phyloP scores from a whole-genome alignment of 306 rosid species.

The Oxytropis ochrocephala region DNA sequence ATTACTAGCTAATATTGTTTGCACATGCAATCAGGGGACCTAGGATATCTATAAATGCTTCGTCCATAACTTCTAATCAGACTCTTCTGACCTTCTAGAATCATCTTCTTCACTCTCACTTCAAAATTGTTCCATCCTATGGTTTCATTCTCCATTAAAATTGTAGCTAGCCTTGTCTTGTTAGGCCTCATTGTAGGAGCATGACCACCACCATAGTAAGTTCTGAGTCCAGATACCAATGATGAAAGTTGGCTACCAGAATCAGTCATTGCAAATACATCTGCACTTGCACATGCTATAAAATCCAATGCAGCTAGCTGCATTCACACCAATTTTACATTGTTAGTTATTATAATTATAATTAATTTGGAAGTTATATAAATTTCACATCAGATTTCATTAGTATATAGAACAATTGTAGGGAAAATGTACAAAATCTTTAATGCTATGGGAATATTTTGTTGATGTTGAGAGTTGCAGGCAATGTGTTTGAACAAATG shows the following conservation, averaged over 20 bases:
- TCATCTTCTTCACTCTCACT: conserved; percentile 79
- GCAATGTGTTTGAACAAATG: too few relatives aligned
- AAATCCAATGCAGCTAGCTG: conserved; percentile 95
- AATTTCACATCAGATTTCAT: neutral
- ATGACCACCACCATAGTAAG: conserved; percentile 59
- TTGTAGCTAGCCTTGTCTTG: conserved; percentile 79
- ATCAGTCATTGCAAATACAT: conserved; percentile 95
- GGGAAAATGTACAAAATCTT: too few relatives aligned
- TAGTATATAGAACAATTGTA: too few relatives aligned
- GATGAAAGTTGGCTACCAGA: conserved; percentile 98
- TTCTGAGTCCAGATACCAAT: conserved; percentile 81
- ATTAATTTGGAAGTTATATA: neutral
- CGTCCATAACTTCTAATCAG: conserved; percentile 53
- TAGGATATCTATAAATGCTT: conserved; percentile 84
- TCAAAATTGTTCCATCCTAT: conserved; percentile 65
- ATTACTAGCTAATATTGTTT: conserved; percentile 34
- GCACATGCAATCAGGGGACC: conserved; percentile 82
- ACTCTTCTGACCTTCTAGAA: conserved; percentile 66
- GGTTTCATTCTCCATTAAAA: conserved; percentile 55
- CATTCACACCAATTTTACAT: conserved; percentile 23
- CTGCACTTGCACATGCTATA: conserved; percentile 83
- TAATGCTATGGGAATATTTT: too few relatives aligned
- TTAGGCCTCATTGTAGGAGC: conserved; percentile 84
- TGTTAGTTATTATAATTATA: neutral
- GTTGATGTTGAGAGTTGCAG: too few relatives aligned